Evolutionary conservation across 116 monocot genomes (phyloP).

Genomic region (Zostera marina): DNA sequence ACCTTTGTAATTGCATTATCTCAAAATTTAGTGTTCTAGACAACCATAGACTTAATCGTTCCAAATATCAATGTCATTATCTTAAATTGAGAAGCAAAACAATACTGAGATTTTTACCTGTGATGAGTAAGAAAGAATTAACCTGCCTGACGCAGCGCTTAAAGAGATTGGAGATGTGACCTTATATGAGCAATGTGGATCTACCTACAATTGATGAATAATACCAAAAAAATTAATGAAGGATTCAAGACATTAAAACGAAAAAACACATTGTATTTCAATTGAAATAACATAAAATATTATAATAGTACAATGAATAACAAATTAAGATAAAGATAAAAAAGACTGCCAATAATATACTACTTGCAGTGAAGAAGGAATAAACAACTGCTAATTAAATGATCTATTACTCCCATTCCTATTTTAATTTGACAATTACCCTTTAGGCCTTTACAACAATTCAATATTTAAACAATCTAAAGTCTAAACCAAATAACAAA

Average conservation of each 20-base stretch:
- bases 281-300: neutral
- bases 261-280: neutral
- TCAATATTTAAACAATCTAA: too few species aligned
- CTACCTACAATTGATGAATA: constrained; percentile 37
- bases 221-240: constrained; percentile 1
- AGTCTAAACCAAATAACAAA: neutral
- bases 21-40: too few species aligned
- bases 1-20: too few species aligned
- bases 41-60: neutral
- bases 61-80: neutral
- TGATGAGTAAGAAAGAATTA: constrained; percentile 64
- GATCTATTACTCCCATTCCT: too few species aligned
- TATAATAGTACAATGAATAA: neutral
- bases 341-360: too few species aligned
- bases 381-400: too few species aligned
- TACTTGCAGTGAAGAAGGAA: too few species aligned
- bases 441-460: too few species aligned
- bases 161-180: constrained; percentile 50
- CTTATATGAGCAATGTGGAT: constrained; percentile 94
- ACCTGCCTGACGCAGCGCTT: constrained; percentile 58
- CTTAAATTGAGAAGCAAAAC: neutral
- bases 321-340: too few species aligned
- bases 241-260: neutral
- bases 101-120: constrained; percentile 29
- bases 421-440: too few species aligned